Evolutionary conservation across 768 basidiomycete genomes (phyloP), one percentile per base, ranked within the genome.

Genomic region (Suillus variegatus): DNA sequence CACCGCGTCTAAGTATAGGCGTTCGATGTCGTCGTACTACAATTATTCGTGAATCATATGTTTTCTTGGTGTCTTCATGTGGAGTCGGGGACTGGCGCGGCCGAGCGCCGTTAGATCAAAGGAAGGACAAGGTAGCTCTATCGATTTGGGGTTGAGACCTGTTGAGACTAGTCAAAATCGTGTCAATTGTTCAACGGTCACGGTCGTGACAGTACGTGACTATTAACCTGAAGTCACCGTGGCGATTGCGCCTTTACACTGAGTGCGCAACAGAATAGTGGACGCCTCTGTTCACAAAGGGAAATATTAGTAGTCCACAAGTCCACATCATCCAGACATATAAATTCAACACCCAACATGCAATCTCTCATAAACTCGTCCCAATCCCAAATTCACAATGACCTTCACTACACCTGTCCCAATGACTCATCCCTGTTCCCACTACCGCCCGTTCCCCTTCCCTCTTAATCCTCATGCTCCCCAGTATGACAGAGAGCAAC

Each of bases 401-500:
- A 25, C 6, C 47, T 51, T 51, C 25, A 51, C 14, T 51, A 16
- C 14, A 51, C 25, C 49, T 13, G n/a, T 22, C n/a, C 12, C 10
- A 22, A 49, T 22, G n/a, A 10, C 47, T 49, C 7, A 12, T 47
- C 47, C 47, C 22, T 22, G 12, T 49, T 14, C 22, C 13, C 22
- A 4, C 13, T 47, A 47, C 46, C 22, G 1, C 6, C 13, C 47
- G 6, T 12, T 49, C 22, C 22, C 22, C 22, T 49, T 49, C 22
- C 13, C 13, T 6, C 16, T 5, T 10, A 44, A 57, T 18, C 16
- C 22, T 40, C 40, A 51, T 55, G 13, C 81, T 36, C 78, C 79
- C 12, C 70, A 74, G 46, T 71, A 70, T 36, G 51, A 71, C 54
- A 72, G 70, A 60, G n/a, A 47, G n/a, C 47, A 5, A 47, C 47